phyloP scores from a whole-genome alignment of 257 asterid species.

The Solanum infundibuliforme region DNA sequence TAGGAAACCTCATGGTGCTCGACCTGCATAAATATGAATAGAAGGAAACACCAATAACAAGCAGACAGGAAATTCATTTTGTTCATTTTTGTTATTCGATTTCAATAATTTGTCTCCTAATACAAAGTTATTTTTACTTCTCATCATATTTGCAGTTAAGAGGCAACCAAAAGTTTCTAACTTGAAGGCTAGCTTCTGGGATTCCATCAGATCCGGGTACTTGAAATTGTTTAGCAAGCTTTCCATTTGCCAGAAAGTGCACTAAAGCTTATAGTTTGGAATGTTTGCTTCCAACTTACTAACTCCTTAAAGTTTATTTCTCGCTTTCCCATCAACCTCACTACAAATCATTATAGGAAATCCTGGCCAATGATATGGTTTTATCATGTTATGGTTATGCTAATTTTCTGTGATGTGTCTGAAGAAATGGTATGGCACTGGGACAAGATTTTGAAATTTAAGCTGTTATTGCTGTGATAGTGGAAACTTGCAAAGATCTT shows the following conservation, averaged over 20 bases:
- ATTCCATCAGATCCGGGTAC: conserved; percentile 93
- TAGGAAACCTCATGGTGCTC: neutral
- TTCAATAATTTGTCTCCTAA: neutral
- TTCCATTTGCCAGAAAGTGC: neutral
- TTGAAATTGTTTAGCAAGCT: neutral
- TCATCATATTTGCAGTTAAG: conserved; percentile 38
- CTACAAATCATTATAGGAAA: neutral
- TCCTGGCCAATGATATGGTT: neutral
- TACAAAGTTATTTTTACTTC: neutral
- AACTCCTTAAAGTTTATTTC: neutral
- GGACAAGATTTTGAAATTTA: neutral
- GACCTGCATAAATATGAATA: neutral
- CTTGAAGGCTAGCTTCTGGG: conserved; percentile 78
- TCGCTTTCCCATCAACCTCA: neutral
- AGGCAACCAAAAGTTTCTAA: conserved; percentile 40
- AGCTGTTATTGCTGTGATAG: neutral
- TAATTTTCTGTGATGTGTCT: neutral
- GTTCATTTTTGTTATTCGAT: neutral
- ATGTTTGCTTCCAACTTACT: neutral
- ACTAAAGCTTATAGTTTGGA: neutral
- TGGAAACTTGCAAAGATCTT: neutral
- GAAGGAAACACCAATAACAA: neutral
- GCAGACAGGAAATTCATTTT: neutral
- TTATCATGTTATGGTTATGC: neutral
- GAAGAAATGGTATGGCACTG: neutral